phyloP scores from a whole-genome alignment of 2,329 filamentous ascomycete genomes.

The Neofusicoccum umdonicola region DNA sequence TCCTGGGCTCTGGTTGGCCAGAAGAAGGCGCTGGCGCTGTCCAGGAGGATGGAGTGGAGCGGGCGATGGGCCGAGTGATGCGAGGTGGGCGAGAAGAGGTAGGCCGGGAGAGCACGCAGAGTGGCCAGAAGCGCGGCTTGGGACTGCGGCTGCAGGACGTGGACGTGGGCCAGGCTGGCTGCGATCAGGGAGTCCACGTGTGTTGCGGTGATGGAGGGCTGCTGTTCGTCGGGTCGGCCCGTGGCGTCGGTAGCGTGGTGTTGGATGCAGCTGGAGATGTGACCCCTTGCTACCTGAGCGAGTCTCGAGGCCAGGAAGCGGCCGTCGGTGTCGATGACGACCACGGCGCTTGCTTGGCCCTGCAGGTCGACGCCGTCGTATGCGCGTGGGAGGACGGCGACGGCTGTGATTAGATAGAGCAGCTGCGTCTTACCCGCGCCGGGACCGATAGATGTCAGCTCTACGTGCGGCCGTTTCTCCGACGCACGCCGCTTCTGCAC shows the following conservation, averaged over 20 bases:
- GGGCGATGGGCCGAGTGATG: constrained; percentile 49
- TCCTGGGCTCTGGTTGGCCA: constrained; percentile 49
- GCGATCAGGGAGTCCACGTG: constrained; percentile 30
- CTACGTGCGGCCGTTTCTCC: constrained; percentile 43
- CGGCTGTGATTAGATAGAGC: constrained; percentile 55
- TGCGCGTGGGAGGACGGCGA: constrained; percentile 49
- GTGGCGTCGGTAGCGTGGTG: background rate
- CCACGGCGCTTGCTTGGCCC: constrained; percentile 50
- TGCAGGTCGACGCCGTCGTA: constrained; percentile 32
- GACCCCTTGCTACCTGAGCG: constrained; percentile 33
- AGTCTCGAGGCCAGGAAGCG: constrained; percentile 54
- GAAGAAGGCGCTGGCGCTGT: constrained; percentile 56
- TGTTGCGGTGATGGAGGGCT: background rate
- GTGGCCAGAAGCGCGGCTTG: constrained; percentile 51
- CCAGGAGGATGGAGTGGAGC: constrained; percentile 53
- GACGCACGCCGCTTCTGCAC: constrained; percentile 18
- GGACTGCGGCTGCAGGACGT: constrained; percentile 57
- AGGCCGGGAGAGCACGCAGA: constrained; percentile 45
- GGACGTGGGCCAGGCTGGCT: constrained; percentile 53
- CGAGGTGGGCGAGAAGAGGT: constrained; percentile 45
- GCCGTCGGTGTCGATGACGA: constrained; percentile 57
- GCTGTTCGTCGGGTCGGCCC: background rate
- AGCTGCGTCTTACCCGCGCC: constrained; percentile 59
- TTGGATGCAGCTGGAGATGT: constrained; percentile 21
- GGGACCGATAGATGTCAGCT: constrained; percentile 52